Conservation (phyloP, 1,139 yeast species). For the Nakaseomyces kungkrabaensis region DNA sequence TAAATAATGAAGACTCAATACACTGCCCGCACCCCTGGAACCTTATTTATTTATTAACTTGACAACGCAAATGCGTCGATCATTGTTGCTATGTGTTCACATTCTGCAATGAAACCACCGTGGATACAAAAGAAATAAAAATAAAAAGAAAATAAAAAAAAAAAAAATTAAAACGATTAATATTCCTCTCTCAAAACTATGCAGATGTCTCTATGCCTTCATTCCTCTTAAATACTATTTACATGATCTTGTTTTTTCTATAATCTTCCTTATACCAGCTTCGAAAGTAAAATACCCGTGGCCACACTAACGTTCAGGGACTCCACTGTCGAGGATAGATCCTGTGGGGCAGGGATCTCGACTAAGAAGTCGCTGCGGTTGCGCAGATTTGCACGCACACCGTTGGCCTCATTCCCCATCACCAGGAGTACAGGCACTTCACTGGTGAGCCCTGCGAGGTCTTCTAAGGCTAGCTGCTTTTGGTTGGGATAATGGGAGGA, state of each 20-base stretch:
- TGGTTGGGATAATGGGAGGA: constrained; percentile 15
- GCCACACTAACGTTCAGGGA: constrained; percentile 89
- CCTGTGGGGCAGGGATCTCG: constrained; percentile 35
- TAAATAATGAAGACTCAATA: no score
- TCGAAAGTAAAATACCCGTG: constrained; percentile 44
- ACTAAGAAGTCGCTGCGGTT: constrained; percentile 58
- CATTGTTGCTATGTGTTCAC: no score
- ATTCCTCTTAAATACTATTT: background rate
- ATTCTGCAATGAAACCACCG: no score
- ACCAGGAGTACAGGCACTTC: constrained; percentile 58
- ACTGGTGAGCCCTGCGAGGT: constrained; percentile 36
- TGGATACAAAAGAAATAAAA: no score
- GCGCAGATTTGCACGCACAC: constrained; percentile 59
- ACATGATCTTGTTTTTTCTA: background rate
- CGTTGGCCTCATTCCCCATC: constrained; percentile 78
- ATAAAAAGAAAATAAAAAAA: background rate
- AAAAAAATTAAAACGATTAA: background rate
- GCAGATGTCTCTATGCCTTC: no score
- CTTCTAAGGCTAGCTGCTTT: constrained; percentile 35
- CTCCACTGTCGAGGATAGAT: constrained; percentile 44
- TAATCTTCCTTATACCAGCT: background rate
- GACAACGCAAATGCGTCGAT: no score
- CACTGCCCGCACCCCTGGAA: no score
- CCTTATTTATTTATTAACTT: no score
- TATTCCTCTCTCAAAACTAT: no score